A percentile compares a stretch with the other conserved stretches of the same genome.
phyloP scores from a whole-genome alignment of 306 rosid species.

The Cicer pinnatifidum region DNA sequence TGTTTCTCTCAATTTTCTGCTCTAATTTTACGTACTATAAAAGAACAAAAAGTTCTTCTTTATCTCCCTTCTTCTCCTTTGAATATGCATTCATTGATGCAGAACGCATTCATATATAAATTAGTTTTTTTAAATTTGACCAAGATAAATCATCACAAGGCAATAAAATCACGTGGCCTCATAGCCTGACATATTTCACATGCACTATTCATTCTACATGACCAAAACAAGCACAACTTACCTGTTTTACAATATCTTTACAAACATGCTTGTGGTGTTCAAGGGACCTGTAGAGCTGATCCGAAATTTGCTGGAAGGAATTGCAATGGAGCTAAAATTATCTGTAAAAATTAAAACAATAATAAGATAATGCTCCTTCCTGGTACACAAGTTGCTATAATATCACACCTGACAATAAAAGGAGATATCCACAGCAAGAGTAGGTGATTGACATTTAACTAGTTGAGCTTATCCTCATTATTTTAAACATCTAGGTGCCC shows the following conservation, averaged over 20 bases:
- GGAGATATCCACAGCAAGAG: constrained; percentile 17
- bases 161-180: constrained; percentile 19
- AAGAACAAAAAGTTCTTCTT: constrained; percentile 17
- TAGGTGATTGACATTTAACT: constrained; percentile 4
- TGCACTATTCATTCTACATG: constrained; percentile 32
- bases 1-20: not conserved
- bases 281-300: constrained; percentile 77
- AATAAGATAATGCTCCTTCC: not conserved
- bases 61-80: not conserved
- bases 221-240: constrained; percentile 32
- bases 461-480: constrained; percentile 2
- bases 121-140: not conserved
- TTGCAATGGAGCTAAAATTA: constrained; percentile 51
- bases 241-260: constrained; percentile 80
- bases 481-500: constrained; percentile 30
- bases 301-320: constrained; percentile 79
- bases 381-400: constrained; percentile 15
- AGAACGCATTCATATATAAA: constrained; percentile 8
- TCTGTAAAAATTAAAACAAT: constrained; percentile 33
- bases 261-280: constrained; percentile 85
- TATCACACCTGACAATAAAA: constrained; percentile 73
- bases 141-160: constrained; percentile 6
- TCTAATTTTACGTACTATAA: constrained; percentile 18
- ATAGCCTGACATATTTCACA: not conserved
- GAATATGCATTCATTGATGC: constrained; percentile 20